These are phyloP conservation scores for Colletotrichum limetticola DNA, from an alignment of 2,329 filamentous ascomycete species.

Conservation along the genomic window DNA sequence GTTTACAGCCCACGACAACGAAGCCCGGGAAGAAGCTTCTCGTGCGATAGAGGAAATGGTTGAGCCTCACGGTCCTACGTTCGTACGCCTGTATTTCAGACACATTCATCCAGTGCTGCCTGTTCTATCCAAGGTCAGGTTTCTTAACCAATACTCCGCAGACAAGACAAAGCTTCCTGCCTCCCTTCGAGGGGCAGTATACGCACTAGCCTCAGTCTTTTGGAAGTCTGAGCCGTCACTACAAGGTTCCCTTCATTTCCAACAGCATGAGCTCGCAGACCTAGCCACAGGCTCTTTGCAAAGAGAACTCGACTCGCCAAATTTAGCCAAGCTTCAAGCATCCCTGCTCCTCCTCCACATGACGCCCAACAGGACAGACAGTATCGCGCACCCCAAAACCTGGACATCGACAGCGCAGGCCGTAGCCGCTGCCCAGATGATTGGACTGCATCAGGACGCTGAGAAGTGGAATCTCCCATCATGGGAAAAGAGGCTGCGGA, in stretches of 20 bases:
- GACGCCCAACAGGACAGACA: conserved; percentile 55
- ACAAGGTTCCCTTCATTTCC: conserved; percentile 45
- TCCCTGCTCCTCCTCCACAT: conserved; percentile 57
- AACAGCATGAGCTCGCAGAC: conserved; percentile 54
- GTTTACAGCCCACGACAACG: conserved; percentile 55
- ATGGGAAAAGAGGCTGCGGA: conserved; percentile 55
- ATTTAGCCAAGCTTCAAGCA: conserved; percentile 58
- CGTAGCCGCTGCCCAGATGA: conserved; percentile 56
- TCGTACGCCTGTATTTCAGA: conserved; percentile 57
- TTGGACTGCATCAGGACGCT: conserved; percentile 57
- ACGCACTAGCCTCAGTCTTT: conserved; percentile 55
- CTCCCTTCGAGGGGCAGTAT: conserved; percentile 56
- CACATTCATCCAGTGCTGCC: conserved; percentile 57
- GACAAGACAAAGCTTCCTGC: conserved; percentile 53
- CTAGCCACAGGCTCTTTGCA: conserved; percentile 54
- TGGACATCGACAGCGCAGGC: conserved; percentile 57
- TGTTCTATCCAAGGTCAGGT: conserved; percentile 55
- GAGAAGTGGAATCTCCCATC: conserved; percentile 52
- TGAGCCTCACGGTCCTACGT: conserved; percentile 49
- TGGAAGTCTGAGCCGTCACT: conserved; percentile 50
- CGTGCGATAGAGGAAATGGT: conserved; percentile 55
- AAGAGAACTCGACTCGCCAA: conserved; percentile 58
- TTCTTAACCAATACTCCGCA: conserved; percentile 50
- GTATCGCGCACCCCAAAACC: conserved; percentile 56
- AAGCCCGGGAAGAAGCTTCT: conserved; percentile 50